Conservation (phyloP, 2,329 filamentous ascomycete species). For the Beauveria scarabaeidicola region DNA sequence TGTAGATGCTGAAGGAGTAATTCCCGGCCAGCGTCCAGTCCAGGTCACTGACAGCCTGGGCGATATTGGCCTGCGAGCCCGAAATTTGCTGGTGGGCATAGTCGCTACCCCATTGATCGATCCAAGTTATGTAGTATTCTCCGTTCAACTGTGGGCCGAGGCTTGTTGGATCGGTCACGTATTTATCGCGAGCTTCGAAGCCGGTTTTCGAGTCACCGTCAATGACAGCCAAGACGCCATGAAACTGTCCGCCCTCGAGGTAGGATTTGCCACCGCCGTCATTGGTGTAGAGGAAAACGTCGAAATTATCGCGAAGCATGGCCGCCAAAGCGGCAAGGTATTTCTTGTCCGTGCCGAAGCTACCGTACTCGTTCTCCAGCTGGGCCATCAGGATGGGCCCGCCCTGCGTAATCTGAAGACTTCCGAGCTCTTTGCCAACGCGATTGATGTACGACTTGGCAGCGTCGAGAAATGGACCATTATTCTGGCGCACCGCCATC, state of each 20-base stretch:
- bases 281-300: conserved; percentile 39
- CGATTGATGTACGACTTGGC: conserved; percentile 29
- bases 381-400: conserved; percentile 43
- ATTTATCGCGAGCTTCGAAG: conserved; percentile 33
- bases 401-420: conserved; percentile 31
- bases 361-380: conserved; percentile 44
- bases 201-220: conserved; percentile 34
- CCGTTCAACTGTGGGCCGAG: conserved; percentile 39
- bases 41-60: conserved; percentile 24
- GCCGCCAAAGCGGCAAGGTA: conserved; percentile 34
- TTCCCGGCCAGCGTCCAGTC: conserved; percentile 29
- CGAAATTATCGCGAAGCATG: conserved; percentile 33
- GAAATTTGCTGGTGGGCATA: conserved; percentile 28
- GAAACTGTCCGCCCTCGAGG: conserved; percentile 34
- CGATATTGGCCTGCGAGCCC: conserved; percentile 18
- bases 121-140: conserved; percentile 38
- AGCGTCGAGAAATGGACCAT: conserved; percentile 30
- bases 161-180: conserved; percentile 32
- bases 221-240: conserved; percentile 35
- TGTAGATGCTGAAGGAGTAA: conserved; percentile 40
- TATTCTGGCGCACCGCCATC: conserved; percentile 33
- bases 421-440: conserved; percentile 27
- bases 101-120: conserved; percentile 35
- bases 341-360: conserved; percentile 34
- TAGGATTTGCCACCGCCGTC: conserved; percentile 37